These are phyloP conservation scores for Balakata baccata DNA, from an alignment of 345 rosid species.

Conservation along the genomic window DNA sequence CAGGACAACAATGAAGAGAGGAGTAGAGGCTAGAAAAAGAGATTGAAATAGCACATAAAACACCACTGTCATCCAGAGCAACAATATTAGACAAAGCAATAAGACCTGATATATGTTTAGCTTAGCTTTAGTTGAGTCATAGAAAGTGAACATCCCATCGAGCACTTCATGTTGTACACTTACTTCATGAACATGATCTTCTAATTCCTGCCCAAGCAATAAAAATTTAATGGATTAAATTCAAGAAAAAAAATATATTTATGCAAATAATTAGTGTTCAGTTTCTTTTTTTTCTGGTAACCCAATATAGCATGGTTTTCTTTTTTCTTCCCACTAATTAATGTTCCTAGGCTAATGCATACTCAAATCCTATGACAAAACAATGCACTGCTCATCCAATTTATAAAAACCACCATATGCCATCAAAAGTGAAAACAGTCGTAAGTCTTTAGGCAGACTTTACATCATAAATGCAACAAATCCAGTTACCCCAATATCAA, in stretches of 20 bases:
- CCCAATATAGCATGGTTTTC: background rate
- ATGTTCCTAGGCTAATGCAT: background rate
- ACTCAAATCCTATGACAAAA: background rate
- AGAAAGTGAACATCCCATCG: conserved; percentile 86
- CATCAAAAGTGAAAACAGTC: background rate
- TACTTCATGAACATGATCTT: conserved; percentile 71
- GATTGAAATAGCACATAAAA: background rate
- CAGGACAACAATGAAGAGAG: too few relatives aligned
- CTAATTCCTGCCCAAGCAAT: conserved; percentile 68
- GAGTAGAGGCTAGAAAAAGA: background rate
- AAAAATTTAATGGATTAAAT: conserved; percentile 8
- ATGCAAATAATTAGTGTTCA: background rate
- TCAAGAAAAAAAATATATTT: background rate
- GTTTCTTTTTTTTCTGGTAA: background rate
- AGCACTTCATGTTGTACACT: conserved; percentile 70
- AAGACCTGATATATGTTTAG: conserved; percentile 88
- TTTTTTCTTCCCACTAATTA: background rate
- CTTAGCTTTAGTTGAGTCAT: conserved; percentile 69
- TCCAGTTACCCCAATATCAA: background rate
- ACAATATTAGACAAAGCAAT: background rate
- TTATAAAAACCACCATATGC: background rate
- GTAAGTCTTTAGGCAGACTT: background rate
- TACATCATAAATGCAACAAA: background rate
- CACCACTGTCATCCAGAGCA: background rate
- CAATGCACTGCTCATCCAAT: background rate